Conservation (phyloP, 2,329 filamentous ascomycete species). For the Colletotrichum aenigma region DNA sequence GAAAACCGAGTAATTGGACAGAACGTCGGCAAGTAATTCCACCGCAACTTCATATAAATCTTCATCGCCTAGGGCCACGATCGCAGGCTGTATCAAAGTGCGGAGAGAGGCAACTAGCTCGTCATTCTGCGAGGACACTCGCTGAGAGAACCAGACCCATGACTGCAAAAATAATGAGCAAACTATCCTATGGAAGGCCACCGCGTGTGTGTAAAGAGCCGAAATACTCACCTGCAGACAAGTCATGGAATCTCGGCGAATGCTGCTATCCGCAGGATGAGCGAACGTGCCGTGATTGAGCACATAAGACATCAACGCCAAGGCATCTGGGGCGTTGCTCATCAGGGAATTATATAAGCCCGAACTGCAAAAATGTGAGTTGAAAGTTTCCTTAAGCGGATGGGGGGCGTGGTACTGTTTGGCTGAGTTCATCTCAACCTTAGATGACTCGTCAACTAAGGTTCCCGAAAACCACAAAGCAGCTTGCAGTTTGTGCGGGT, state of each 20-base stretch:
- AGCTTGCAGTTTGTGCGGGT: slow-evolving; percentile 54
- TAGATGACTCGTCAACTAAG: slow-evolving; percentile 70
- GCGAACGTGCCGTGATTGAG: slow-evolving; percentile 27
- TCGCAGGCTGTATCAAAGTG: slow-evolving; percentile 61
- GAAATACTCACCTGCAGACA: slow-evolving; percentile 60
- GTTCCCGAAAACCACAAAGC: slow-evolving; percentile 69
- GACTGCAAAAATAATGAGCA: slow-evolving; percentile 48
- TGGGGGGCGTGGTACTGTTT: slow-evolving; percentile 52
- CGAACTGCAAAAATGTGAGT: slow-evolving; percentile 29
- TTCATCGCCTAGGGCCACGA: slow-evolving; percentile 64
- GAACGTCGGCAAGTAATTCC: slow-evolving; percentile 68
- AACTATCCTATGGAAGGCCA: background rate
- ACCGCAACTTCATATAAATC: slow-evolving; percentile 63
- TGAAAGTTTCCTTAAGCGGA: background rate
- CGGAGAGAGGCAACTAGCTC: slow-evolving; percentile 64
- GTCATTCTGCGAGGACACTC: slow-evolving; percentile 60
- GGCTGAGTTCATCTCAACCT: slow-evolving; percentile 65
- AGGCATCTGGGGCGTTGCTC: slow-evolving; percentile 44
- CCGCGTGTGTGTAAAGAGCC: background rate
- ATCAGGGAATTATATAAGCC: slow-evolving; percentile 43
- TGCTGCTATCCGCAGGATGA: slow-evolving; percentile 30
- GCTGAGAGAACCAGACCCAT: slow-evolving; percentile 77
- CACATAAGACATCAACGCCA: slow-evolving; percentile 42
- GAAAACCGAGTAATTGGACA: slow-evolving; percentile 69
- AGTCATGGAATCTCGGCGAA: slow-evolving; percentile 60